Base-by-base conservation (phyloP, 2,329 filamentous ascomycete genomes). In the Monosporascus sp. region DNA sequence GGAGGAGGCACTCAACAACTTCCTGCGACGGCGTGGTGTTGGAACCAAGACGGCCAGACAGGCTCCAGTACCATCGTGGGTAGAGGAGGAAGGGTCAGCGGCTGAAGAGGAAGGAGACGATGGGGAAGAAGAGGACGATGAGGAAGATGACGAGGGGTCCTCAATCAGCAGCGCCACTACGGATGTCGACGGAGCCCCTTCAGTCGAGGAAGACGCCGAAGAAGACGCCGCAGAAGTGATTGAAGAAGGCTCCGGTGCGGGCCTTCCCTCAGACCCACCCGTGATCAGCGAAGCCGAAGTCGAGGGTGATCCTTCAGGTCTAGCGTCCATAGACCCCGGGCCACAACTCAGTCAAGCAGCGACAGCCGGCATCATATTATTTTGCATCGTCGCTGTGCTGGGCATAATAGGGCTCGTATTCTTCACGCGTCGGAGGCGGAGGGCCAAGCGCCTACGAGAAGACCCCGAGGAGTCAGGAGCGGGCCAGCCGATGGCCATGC, bases 1-100 rank as follows among this genome's bases (percentile, higher is more conserved):
- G 3, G 52, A 54, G 24, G 56, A 62, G 7, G 57, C 58, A 18
- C 55, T 62, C 15, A 51, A 61, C 50, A 61, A 62, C 50, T 62
- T 62, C 50, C 59, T 62, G 4, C 48, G 46, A 24, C 49, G 60
- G 45, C 55, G 61, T 34, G 34, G 55, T 1, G 34, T 56, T 15
- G 22, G 22, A 18, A 53, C 48, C 1, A 31, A 54, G 9, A 36
- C 41, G n/a, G 25, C 45, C 4, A 54, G 57, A 37, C 54, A 57
- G 45, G 24, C 25, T 42, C 27, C 25, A 45, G 17, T 36, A 11
- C 37, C 47, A 6, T 15, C 42, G 15, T 31, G 49, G 8, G 39
- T n/a, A 37, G 41, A 44, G 8, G 47, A 37, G 34, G 51, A 49
- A 18, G 55, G 42, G 11, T 24, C 49, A 6, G 51, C 38, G 17